Evolutionary conservation across 345 rosid genomes (phyloP).

Genomic region (Tarenaya hassleriana): DNA sequence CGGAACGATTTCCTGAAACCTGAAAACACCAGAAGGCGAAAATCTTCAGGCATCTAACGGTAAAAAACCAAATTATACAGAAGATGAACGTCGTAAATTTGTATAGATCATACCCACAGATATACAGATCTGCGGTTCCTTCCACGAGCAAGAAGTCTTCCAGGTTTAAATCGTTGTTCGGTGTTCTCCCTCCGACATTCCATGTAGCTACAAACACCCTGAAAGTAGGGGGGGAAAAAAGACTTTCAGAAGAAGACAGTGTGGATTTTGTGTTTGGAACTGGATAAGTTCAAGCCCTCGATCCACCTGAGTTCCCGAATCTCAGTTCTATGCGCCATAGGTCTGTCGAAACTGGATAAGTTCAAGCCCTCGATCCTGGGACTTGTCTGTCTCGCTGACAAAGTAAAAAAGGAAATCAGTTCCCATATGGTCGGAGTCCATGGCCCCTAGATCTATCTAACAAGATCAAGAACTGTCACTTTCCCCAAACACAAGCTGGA

Average conservation of each 20-base stretch:
- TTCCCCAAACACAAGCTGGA: too few relatives aligned
- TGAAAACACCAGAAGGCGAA: slow-evolving; percentile 16
- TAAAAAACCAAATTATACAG: too few relatives aligned
- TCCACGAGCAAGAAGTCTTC: slow-evolving; percentile 84
- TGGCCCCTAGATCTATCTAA: neutral
- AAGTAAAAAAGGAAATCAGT: slow-evolving; percentile 11
- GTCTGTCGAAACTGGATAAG: slow-evolving; percentile 47
- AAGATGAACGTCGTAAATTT: neutral
- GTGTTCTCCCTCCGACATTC: slow-evolving; percentile 94
- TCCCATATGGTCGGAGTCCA: neutral
- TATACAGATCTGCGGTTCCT: slow-evolving; percentile 75
- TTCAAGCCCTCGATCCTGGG: slow-evolving; percentile 66
- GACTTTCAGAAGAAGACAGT: neutral
- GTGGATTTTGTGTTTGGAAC: neutral
- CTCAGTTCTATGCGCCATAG: slow-evolving; percentile 50
- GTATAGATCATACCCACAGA: slow-evolving; percentile 65
- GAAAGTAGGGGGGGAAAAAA: slow-evolving; percentile 20
- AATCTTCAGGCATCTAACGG: too few relatives aligned
- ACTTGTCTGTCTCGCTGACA: slow-evolving; percentile 57
- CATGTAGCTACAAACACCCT: slow-evolving; percentile 85
- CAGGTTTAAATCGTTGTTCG: slow-evolving; percentile 56
- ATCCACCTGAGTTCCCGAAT: slow-evolving; percentile 66
- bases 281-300: too few relatives aligned
- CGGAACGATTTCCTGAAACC: slow-evolving; percentile 98
- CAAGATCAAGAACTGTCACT: too few relatives aligned